Base-by-base conservation (phyloP, 2,329 filamentous ascomycete species). In the Calonectria pteridis region DNA sequence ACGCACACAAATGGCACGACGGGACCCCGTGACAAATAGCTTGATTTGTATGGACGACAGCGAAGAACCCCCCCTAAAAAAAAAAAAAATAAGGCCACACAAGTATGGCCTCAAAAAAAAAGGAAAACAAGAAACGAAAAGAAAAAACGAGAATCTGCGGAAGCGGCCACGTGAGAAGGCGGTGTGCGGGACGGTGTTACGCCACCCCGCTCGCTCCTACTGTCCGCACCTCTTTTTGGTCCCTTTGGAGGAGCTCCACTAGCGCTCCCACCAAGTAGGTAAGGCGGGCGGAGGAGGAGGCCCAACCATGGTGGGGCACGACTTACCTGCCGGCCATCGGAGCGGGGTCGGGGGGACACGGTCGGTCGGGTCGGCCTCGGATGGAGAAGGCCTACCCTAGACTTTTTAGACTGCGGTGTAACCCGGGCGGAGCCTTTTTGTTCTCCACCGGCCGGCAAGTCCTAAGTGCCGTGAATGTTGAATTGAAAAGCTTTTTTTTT, bases 291-390 rank as follows among this genome's bases (percentile, higher is more conserved):
- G n/a, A n/a, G n/a, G 43, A 31, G 67, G 29, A 31, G 26, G 46
- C 10, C 35, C 40, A 16, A 37, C 18, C 11, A 13, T 69, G 43
- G 51, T 37, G 67, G 70, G 62, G 71, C 50, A 35, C 20, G 29
- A 43, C 67, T 72, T 74, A 23, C 73, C 70, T 64, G 62, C 77
- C 77, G 77, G 77, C 75, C 71, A 73, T 79, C 77, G 77, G 77
- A 76, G 77, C 69, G 77, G 73, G 69, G 67, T 35, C 58, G 72
- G 73, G 67, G 16, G 50, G 35, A 29, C 59, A 23, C 49, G 55
- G 55, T 23, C 53, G 46, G 28, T 67, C 55, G 70, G 46, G 28
- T 67, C 55, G 70, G 64, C 64, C 37, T 64, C 49, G 65, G 70
- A 58, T 29, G 65, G 58, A 58, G 50, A 31, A 29, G 20, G 16